A percentile compares a stretch with the other conserved stretches of the same genome.
Evolutionary conservation across 2,329 filamentous ascomycete species (phyloP).

Genomic region (Curvularia eragrostidis): DNA sequence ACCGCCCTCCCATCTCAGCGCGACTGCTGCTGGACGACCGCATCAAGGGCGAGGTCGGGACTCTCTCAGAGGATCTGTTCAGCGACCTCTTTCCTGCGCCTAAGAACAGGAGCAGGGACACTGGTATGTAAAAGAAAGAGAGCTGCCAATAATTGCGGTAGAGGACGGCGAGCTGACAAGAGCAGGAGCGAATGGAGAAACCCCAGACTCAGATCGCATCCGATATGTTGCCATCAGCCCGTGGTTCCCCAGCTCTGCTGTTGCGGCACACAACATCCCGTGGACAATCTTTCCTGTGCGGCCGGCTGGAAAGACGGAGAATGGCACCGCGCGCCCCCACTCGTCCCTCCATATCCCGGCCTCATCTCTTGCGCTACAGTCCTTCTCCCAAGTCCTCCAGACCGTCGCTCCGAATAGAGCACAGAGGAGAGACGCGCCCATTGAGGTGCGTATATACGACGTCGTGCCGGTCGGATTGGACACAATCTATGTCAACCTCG

Average conservation of each 20-base stretch:
- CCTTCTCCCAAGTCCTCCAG: slow-evolving; percentile 76
- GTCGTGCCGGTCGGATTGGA: slow-evolving; percentile 81
- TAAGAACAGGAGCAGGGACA: slow-evolving; percentile 19
- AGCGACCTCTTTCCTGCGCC: slow-evolving; percentile 73
- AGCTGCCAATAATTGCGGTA: background rate
- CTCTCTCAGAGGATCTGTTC: slow-evolving; percentile 86
- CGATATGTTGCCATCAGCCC: slow-evolving; percentile 76
- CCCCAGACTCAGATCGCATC: slow-evolving; percentile 21
- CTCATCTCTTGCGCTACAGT: slow-evolving; percentile 74
- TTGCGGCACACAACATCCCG: slow-evolving; percentile 64
- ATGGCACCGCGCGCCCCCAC: slow-evolving; percentile 60
- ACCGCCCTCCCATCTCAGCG: slow-evolving; percentile 79
- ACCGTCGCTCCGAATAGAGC: slow-evolving; percentile 78
- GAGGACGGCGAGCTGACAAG: slow-evolving; percentile 7
- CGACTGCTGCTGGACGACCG: slow-evolving; percentile 84
- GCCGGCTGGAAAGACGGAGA: slow-evolving; percentile 44
- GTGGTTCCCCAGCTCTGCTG: slow-evolving; percentile 66
- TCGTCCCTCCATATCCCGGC: slow-evolving; percentile 83
- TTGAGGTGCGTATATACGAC: slow-evolving; percentile 84
- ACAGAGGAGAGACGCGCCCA: slow-evolving; percentile 73
- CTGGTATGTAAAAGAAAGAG: slow-evolving; percentile 25
- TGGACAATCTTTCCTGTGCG: slow-evolving; percentile 88
- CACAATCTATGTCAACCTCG: slow-evolving; percentile 84
- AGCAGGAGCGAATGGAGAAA: slow-evolving; percentile 16
- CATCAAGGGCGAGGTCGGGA: slow-evolving; percentile 82